A percentile compares a stretch with the other conserved stretches of the same genome.
Evolutionary conservation across 139 green algal genomes (phyloP).

Genomic region (Desmodesmus armatus): DNA sequence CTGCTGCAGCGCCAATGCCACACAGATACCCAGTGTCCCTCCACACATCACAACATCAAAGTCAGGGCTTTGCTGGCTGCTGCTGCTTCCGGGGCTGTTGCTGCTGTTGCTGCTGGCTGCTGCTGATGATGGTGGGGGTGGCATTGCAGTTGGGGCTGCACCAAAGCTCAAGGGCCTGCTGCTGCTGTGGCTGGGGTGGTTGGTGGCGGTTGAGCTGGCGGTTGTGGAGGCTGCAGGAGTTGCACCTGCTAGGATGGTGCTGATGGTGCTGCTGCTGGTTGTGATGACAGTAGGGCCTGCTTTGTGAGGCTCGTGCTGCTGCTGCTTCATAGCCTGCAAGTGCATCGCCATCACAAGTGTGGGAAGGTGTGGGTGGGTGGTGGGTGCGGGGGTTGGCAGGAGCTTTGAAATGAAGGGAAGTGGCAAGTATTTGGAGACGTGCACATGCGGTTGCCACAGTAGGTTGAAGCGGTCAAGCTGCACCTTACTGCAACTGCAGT

Average conservation of each 20-base stretch:
- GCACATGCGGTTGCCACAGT: no score
- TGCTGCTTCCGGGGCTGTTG: background rate
- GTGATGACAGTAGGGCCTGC: slow-evolving; percentile 58
- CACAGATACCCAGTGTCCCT: slow-evolving; percentile 89
- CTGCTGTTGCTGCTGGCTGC: background rate
- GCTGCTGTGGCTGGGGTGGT: background rate
- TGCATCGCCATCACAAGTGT: background rate
- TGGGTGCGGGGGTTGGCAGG: no score
- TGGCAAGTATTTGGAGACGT: background rate
- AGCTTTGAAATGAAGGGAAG: no score
- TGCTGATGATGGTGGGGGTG: background rate
- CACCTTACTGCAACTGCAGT: no score
- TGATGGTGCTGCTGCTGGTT: background rate
- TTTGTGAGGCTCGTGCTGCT: slow-evolving; percentile 57
- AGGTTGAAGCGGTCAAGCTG: no score
- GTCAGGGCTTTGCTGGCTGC: slow-evolving; percentile 46
- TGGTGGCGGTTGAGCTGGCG: background rate
- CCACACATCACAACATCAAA: slow-evolving; percentile 89
- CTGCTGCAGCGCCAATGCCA: slow-evolving; percentile 80
- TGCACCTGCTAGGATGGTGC: background rate
- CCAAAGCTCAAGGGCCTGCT: slow-evolving; percentile 2
- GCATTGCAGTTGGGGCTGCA: background rate
- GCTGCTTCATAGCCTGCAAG: slow-evolving; percentile 46
- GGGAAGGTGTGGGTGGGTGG: no score
- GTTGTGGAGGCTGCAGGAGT: background rate